These are phyloP conservation scores for Yamadazyma insecticola DNA, from an alignment of 805 yeast species.

Conservation along the genomic window DNA sequence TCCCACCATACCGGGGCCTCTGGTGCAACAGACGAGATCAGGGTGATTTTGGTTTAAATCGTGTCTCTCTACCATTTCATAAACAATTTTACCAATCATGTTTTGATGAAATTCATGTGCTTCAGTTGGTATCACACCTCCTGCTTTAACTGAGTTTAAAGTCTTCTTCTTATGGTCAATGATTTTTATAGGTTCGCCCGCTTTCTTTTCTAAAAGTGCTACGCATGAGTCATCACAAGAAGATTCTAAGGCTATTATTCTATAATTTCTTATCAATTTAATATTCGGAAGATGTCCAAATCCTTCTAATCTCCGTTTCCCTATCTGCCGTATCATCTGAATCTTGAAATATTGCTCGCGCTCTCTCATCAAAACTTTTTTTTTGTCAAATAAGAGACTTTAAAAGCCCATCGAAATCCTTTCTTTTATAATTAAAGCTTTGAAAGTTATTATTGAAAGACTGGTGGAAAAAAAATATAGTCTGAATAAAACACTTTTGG, in stretches of 20 bases:
- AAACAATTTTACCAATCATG: conserved; percentile 48
- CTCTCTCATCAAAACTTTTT: too few species aligned
- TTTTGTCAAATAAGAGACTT: too few species aligned
- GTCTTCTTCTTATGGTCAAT: conserved; percentile 62
- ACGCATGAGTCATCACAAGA: conserved; percentile 96
- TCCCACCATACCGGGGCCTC: conserved; percentile 97
- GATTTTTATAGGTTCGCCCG: conserved; percentile 34
- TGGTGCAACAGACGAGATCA: conserved; percentile 80
- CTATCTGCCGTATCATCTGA: too few species aligned
- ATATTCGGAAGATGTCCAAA: too few species aligned
- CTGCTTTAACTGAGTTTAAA: conserved; percentile 57
- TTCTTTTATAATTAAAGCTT: too few species aligned
- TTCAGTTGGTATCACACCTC: conserved; percentile 85
- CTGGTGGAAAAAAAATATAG: too few species aligned
- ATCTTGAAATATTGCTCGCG: too few species aligned
- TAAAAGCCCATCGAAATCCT: too few species aligned
- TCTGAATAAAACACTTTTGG: too few species aligned
- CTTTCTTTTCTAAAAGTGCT: conserved; percentile 58
- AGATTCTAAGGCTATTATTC: conserved; percentile 81
- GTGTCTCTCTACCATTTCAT: conserved; percentile 36
- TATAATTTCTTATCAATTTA: too few species aligned
- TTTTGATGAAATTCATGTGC: conserved; percentile 79
- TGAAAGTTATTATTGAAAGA: too few species aligned
- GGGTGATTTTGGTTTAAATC: conserved; percentile 38
- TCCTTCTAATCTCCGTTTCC: too few species aligned